Percentiles rank a stretch among this genome's conserved stretches.
These are phyloP conservation scores for Wickerhamomyces kurtzmanii DNA, from an alignment of 805 yeast genomes.

Conservation along the genomic window DNA sequence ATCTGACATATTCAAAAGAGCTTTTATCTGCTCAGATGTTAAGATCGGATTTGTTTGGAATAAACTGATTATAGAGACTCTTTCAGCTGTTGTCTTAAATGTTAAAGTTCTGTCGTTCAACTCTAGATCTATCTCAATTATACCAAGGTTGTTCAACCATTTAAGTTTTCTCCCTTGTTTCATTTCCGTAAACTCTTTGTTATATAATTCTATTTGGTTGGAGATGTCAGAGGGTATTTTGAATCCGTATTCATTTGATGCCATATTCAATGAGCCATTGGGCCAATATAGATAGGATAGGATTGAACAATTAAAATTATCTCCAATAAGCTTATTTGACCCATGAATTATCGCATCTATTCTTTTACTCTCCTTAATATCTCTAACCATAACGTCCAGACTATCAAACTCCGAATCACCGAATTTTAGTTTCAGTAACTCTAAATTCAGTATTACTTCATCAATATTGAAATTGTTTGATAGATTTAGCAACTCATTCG, in stretches of 20 bases:
- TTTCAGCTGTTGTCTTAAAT: constrained; percentile 54
- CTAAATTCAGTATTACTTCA: constrained; percentile 32
- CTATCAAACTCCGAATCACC: constrained; percentile 58
- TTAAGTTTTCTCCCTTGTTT: constrained; percentile 52
- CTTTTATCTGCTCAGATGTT: too few relatives aligned
- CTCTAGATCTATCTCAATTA: constrained; percentile 48
- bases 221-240: constrained; percentile 34
- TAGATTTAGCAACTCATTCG: constrained; percentile 40
- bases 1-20: too few relatives aligned
- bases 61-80: constrained; percentile 50
- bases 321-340: constrained; percentile 9
- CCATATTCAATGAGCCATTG: constrained; percentile 9
- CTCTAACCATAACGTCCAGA: constrained; percentile 79
- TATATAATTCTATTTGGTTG: constrained; percentile 31
- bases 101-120: constrained; percentile 31
- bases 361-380: constrained; percentile 46
- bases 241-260: constrained; percentile 31
- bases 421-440: constrained; percentile 49
- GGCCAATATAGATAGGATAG: constrained; percentile 85
- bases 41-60: too few relatives aligned
- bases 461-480: constrained; percentile 26
- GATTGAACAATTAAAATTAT: constrained; percentile 42
- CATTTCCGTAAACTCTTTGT: constrained; percentile 26
- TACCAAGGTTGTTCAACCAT: constrained; percentile 50
- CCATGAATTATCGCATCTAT: constrained; percentile 29